phyloP scores from a whole-genome alignment of 2,329 filamentous ascomycete genomes.

The Arthrobotrys entomopaga region DNA sequence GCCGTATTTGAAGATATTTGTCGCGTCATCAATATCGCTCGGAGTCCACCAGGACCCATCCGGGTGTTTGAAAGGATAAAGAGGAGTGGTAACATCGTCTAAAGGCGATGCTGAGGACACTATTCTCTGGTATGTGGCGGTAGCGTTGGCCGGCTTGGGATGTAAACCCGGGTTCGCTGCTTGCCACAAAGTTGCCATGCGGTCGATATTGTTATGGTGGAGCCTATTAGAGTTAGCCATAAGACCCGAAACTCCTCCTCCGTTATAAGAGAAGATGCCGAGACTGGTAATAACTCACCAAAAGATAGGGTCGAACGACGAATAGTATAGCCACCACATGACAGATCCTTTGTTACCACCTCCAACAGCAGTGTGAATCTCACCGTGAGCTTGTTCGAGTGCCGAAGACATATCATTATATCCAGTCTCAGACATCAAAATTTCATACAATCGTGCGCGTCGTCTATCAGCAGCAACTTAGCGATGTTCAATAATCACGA shows the following conservation, averaged over 20 bases:
- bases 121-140: conserved; percentile 54
- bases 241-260: background rate
- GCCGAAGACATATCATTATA: conserved; percentile 56
- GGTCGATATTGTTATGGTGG: conserved; percentile 58
- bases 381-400: conserved; percentile 58
- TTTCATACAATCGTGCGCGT: conserved; percentile 56
- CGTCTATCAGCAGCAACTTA: conserved; percentile 21
- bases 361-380: conserved; percentile 55
- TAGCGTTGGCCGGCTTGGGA: conserved; percentile 31
- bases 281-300: conserved; percentile 45
- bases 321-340: conserved; percentile 57
- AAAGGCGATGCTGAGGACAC: conserved; percentile 17
- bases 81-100: conserved; percentile 52
- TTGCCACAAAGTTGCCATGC: conserved; percentile 59
- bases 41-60: conserved; percentile 56
- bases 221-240: conserved; percentile 42
- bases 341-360: conserved; percentile 46
- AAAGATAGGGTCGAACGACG: conserved; percentile 59
- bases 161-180: conserved; percentile 54
- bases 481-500: too few relatives aligned
- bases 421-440: conserved; percentile 50
- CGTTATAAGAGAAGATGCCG: conserved; percentile 16
- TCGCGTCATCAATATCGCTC: conserved; percentile 45
- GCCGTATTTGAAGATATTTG: conserved; percentile 55
- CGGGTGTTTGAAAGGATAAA: conserved; percentile 57